Conservation (phyloP, 257 asterid species). For the Knoxia roxburghii region DNA sequence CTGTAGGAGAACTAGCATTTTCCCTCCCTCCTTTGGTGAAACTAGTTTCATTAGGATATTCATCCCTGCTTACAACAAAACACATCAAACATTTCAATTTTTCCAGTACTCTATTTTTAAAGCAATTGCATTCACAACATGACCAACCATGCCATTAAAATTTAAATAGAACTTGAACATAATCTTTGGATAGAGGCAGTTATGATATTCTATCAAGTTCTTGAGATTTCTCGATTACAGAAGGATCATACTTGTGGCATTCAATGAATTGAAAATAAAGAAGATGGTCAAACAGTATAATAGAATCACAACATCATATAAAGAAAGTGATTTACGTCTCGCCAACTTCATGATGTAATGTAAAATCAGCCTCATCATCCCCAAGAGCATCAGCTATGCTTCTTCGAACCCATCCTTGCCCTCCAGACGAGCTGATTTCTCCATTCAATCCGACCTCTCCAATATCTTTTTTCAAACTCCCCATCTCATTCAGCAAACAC, state of each 20-base stretch:
- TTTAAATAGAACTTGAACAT: neutral
- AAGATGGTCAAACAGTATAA: neutral
- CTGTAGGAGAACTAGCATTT: conserved; percentile 21
- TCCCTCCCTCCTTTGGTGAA: conserved; percentile 30
- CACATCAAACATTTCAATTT: neutral
- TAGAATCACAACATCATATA: conserved; percentile 1
- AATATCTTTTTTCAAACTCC: conserved; percentile 33
- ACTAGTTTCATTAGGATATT: conserved; percentile 21
- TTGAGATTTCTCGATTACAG: neutral
- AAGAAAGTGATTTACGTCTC: conserved; percentile 19
- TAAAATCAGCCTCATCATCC: conserved; percentile 73
- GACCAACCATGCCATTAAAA: neutral
- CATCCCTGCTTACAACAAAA: conserved; percentile 31
- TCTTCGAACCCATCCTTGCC: conserved; percentile 53
- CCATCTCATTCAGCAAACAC: conserved; percentile 66
- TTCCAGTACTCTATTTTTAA: neutral
- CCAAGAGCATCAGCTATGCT: conserved; percentile 96
- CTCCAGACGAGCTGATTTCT: conserved; percentile 43
- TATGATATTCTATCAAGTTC: neutral
- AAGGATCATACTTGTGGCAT: neutral
- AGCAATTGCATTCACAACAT: neutral
- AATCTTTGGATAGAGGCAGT: neutral
- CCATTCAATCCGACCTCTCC: conserved; percentile 32
- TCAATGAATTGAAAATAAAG: neutral
- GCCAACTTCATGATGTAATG: conserved; percentile 20